A percentile compares a stretch with the other conserved stretches of the same genome.
phyloP scores from a whole-genome alignment of 768 basidiomycete genomes.

The Leccinum olivaceopallidum region DNA sequence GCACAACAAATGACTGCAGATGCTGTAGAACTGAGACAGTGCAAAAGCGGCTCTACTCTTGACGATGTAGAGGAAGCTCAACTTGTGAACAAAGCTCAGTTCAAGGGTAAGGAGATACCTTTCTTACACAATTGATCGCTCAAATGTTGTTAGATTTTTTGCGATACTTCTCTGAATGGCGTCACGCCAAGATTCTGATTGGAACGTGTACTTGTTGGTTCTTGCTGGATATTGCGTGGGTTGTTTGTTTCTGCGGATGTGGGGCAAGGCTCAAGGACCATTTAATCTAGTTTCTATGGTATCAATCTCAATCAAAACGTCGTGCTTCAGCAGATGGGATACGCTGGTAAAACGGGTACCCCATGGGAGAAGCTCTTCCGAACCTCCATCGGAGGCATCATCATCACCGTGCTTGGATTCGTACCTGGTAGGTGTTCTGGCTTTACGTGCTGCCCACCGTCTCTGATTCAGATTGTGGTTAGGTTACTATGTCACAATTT shows the following conservation, averaged over 20 bases:
- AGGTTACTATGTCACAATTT: too few relatives aligned
- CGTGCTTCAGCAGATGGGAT: constrained; percentile 75
- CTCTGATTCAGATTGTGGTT: too few relatives aligned
- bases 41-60: constrained; percentile 12
- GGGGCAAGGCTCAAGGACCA: not conserved
- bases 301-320: constrained; percentile 76
- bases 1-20: constrained; percentile 36
- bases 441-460: too few relatives aligned
- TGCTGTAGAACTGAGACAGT: constrained; percentile 35
- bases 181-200: constrained; percentile 63
- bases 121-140: not conserved
- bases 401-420: too few relatives aligned
- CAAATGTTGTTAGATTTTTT: constrained; percentile 49
- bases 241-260: not conserved
- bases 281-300: constrained; percentile 62
- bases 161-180: constrained; percentile 71
- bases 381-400: too few relatives aligned
- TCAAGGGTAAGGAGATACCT: constrained; percentile 38
- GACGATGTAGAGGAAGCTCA: constrained; percentile 15
- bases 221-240: constrained; percentile 68
- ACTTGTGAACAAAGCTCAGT: constrained; percentile 49
- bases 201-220: constrained; percentile 76
- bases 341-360: constrained; percentile 41
- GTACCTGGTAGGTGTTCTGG: too few relatives aligned
- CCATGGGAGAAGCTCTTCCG: too few relatives aligned